Conservation (phyloP, 805 yeast species). For the Schizosaccharomyces osmophilus region DNA sequence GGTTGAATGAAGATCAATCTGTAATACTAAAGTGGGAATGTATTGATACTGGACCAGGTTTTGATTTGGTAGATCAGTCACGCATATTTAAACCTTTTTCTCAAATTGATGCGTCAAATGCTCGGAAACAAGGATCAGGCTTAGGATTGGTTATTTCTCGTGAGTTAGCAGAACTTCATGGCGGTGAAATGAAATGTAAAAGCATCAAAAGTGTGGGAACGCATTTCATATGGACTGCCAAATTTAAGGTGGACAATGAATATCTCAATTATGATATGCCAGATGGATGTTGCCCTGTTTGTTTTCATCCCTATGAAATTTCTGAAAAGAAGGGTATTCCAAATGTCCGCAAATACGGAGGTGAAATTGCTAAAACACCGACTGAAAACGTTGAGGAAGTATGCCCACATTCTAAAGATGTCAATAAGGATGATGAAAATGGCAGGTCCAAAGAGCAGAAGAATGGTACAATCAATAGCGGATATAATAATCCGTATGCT, state of each 20-base stretch:
- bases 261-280: neutral
- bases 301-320: neutral
- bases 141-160: constrained; percentile 15
- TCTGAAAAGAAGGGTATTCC: neutral
- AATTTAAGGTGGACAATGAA: constrained; percentile 5
- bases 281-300: neutral
- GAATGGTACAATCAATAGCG: neutral
- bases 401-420: too few relatives aligned
- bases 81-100: constrained; percentile 16
- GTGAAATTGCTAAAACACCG: too few relatives aligned
- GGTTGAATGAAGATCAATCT: neutral
- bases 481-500: neutral
- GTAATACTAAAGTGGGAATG: constrained; percentile 12
- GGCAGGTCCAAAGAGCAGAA: too few relatives aligned
- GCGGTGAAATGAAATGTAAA: constrained; percentile 12
- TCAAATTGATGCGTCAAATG: constrained; percentile 11
- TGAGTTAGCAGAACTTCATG: constrained; percentile 15
- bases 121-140: constrained; percentile 13
- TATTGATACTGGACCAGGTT: constrained; percentile 16
- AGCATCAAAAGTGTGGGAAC: constrained; percentile 14
- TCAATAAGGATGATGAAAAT: too few relatives aligned
- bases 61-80: constrained; percentile 12
- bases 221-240: constrained; percentile 12
- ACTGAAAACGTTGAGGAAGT: too few relatives aligned
- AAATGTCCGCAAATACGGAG: neutral